A percentile compares a stretch with the other conserved stretches of the same genome.
Conservation (phyloP, 371 early-diverging fungal genomes). For the Mucor plumbeus region DNA sequence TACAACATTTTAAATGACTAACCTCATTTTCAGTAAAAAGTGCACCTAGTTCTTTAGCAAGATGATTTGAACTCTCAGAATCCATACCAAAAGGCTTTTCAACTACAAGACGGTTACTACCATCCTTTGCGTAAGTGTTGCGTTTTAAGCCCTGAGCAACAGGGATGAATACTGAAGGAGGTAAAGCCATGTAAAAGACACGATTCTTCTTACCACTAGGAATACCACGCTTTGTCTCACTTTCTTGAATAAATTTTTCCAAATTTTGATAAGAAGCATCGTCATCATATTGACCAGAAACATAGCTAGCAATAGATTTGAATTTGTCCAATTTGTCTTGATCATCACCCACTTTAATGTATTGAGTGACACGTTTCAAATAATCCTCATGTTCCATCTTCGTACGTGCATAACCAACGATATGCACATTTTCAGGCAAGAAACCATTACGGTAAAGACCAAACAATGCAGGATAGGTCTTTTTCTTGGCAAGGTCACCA, state of each 20-base stretch:
- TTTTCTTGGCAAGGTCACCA: conserved; percentile 95
- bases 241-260: conserved; percentile 58
- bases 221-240: conserved; percentile 48
- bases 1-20: conserved; percentile 13
- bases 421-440: conserved; percentile 77
- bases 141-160: conserved; percentile 81
- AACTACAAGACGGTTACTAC: conserved; percentile 83
- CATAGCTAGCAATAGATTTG: conserved; percentile 79
- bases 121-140: conserved; percentile 65
- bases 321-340: conserved; percentile 66
- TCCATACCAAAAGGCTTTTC: conserved; percentile 99
- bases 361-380: conserved; percentile 74
- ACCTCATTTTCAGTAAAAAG: conserved; percentile 85
- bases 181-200: conserved; percentile 95
- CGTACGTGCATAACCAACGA: conserved; percentile 97
- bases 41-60: conserved; percentile 72
- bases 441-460: conserved; percentile 78
- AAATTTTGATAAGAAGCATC: conserved; percentile 74
- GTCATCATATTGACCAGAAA: conserved; percentile 90
- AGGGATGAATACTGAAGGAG: conserved; percentile 92
- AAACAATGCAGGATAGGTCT: conserved; percentile 97
- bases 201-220: conserved; percentile 42
- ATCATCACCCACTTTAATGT: conserved; percentile 64
- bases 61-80: conserved; percentile 73
- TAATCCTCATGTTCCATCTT: conserved; percentile 83